Percentiles rank a stretch among this genome's conserved stretches.
Conservation (phyloP, 495 filamentous ascomycete genomes). For the Mycothermus thermophilus region DNA sequence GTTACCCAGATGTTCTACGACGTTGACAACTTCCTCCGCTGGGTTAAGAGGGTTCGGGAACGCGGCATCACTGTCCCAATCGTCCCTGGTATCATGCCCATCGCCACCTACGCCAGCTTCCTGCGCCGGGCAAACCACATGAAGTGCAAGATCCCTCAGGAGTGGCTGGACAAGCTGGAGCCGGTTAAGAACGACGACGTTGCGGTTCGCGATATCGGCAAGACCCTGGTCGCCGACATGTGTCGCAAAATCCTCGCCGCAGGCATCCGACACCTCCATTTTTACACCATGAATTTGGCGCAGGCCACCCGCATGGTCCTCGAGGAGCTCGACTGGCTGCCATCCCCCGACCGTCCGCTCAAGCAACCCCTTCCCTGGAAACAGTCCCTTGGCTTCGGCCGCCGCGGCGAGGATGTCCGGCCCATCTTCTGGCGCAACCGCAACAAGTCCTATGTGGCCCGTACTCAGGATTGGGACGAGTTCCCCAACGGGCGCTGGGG, state of each 20-base stretch:
- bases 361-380: conserved; percentile 89
- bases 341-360: conserved; percentile 57
- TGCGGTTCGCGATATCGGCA: conserved; percentile 80
- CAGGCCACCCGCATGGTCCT: conserved; percentile 88
- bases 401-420: conserved; percentile 86
- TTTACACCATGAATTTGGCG: conserved; percentile 99
- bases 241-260: conserved; percentile 68
- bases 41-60: conserved; percentile 73
- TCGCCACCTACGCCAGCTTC: conserved; percentile 87
- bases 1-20: conserved; percentile 99
- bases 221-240: conserved; percentile 80
- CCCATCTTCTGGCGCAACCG: conserved; percentile 99
- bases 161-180: conserved; percentile 71
- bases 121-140: conserved; percentile 80
- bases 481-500: conserved; percentile 99
- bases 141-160: conserved; percentile 62
- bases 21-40: conserved; percentile 80
- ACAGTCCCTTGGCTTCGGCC: conserved; percentile 76
- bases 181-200: conserved; percentile 95
- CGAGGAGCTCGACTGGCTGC: conserved; percentile 70
- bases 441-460: conserved; percentile 84
- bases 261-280: conserved; percentile 83
- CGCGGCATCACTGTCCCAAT: conserved; percentile 82
- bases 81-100: conserved; percentile 97
- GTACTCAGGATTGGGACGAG: conserved; percentile 98